These are phyloP conservation scores for Hygrocybe coccinea DNA, from an alignment of 768 basidiomycete species.

Conservation along the genomic window DNA sequence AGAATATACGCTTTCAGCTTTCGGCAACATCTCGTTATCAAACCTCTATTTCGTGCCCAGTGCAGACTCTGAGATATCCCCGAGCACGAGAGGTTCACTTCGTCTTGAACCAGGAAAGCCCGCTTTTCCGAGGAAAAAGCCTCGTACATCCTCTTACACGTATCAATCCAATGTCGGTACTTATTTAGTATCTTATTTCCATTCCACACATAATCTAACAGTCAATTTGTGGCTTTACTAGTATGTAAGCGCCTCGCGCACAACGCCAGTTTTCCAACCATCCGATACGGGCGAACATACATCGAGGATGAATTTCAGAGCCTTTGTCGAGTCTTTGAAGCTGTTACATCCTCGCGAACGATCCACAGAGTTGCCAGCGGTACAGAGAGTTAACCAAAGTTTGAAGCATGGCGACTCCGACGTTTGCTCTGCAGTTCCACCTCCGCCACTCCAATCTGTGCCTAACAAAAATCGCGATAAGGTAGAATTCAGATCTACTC, in stretches of 20 bases:
- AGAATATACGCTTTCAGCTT: constrained; percentile 39
- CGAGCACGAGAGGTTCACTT: constrained; percentile 7
- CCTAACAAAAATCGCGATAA: constrained; percentile 10
- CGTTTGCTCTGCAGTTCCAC: constrained; percentile 18
- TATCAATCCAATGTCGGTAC: background rate
- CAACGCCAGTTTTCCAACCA: no score
- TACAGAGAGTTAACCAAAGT: no score
- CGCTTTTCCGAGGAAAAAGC: constrained; percentile 2
- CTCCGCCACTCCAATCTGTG: background rate
- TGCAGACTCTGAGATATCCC: constrained; percentile 21
- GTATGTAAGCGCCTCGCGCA: no score
- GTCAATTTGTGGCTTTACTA: no score
- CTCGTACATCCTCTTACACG: background rate
- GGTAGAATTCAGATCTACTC: no score
- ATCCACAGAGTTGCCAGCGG: no score
- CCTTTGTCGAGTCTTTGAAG: constrained; percentile 3
- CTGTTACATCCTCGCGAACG: background rate
- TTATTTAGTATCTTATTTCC: background rate
- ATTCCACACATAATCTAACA: background rate
- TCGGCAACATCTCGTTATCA: constrained; percentile 42
- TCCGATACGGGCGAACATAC: background rate
- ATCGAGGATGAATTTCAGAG: background rate
- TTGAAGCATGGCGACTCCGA: background rate
- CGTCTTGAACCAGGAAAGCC: background rate
- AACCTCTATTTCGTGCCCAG: constrained; percentile 35